Evolutionary conservation across 768 basidiomycete genomes (phyloP).

Genomic region (Tricholoma sp.): DNA sequence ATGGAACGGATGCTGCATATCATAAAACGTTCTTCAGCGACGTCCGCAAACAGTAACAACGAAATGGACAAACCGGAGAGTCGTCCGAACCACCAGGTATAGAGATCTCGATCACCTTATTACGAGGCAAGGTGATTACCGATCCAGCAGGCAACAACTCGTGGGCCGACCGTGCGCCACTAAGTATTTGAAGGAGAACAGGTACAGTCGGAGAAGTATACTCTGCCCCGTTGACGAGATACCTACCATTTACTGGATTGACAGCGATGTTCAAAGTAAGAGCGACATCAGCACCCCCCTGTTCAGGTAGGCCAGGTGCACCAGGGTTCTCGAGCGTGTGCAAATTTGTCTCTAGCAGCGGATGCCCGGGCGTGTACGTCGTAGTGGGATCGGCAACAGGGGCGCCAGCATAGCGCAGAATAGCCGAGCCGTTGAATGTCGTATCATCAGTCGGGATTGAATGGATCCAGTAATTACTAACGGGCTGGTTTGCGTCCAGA

Average conservation of each 20-base stretch:
- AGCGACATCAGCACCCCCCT: conserved; percentile 25
- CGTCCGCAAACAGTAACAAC: not conserved
- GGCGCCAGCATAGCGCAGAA: conserved; percentile 35
- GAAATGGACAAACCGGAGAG: conserved; percentile 7
- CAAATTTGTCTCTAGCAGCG: conserved; percentile 8
- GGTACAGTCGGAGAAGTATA: conserved; percentile 30
- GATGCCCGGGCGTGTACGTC: conserved; percentile 2
- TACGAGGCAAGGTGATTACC: conserved; percentile 26
- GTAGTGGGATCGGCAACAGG: conserved; percentile 28
- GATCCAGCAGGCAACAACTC: conserved; percentile 21
- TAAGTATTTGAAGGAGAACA: conserved; percentile 36
- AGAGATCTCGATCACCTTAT: conserved; percentile 31
- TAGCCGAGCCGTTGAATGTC: conserved; percentile 39
- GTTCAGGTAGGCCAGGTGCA: conserved; percentile 26
- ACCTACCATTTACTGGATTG: conserved; percentile 11
- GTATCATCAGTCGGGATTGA: conserved; percentile 16
- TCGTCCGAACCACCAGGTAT: conserved; percentile 21
- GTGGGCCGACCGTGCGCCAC: conserved; percentile 27
- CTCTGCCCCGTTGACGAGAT: conserved; percentile 23
- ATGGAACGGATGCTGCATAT: conserved; percentile 38
- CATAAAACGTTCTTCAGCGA: not conserved
- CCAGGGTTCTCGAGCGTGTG: conserved; percentile 15
- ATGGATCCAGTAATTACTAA: conserved; percentile 36
- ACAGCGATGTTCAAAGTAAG: conserved; percentile 13
- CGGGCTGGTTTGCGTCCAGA: conserved; percentile 29